These are phyloP conservation scores for Pseudomonodictys pantanalensis DNA, from an alignment of 495 filamentous ascomycete species.

Conservation along the genomic window DNA sequence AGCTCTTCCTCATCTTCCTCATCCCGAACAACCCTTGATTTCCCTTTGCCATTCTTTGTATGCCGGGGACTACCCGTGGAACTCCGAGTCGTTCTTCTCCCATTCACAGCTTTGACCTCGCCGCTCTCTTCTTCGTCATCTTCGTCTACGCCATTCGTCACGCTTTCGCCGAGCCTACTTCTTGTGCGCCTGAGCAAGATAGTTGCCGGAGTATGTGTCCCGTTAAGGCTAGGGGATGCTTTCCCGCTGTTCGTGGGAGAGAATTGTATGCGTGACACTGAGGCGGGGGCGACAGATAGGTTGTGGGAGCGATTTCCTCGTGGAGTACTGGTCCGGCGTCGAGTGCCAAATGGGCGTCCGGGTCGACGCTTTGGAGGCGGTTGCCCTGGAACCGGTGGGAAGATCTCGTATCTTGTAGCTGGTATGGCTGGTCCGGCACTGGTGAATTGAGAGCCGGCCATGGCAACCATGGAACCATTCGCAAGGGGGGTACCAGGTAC, in stretches of 20 bases:
- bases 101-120: constrained; percentile 18
- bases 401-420: constrained; percentile 77
- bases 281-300: constrained; percentile 18
- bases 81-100: constrained; percentile 22
- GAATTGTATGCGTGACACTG: constrained; percentile 14
- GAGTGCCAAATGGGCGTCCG: constrained; percentile 47
- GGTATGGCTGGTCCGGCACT: constrained; percentile 56
- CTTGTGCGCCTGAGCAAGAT: constrained; percentile 37
- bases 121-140: constrained; percentile 27
- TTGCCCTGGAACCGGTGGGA: constrained; percentile 67
- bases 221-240: constrained; percentile 23
- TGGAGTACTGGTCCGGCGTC: constrained; percentile 33
- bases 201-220: constrained; percentile 9
- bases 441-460: constrained; percentile 14
- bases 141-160: constrained; percentile 30
- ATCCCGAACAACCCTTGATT: constrained; percentile 3
- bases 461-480: constrained; percentile 24
- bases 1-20: constrained; percentile 21
- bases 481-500: constrained; percentile 24
- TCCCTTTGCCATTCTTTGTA: constrained; percentile 19
- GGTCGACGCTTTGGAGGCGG: constrained; percentile 45
- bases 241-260: constrained; percentile 20
- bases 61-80: constrained; percentile 16
- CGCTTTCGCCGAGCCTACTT: constrained; percentile 40
- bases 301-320: constrained; percentile 17